Conservation (phyloP, 805 yeast species). For the Cyberlindnera mrakii region DNA sequence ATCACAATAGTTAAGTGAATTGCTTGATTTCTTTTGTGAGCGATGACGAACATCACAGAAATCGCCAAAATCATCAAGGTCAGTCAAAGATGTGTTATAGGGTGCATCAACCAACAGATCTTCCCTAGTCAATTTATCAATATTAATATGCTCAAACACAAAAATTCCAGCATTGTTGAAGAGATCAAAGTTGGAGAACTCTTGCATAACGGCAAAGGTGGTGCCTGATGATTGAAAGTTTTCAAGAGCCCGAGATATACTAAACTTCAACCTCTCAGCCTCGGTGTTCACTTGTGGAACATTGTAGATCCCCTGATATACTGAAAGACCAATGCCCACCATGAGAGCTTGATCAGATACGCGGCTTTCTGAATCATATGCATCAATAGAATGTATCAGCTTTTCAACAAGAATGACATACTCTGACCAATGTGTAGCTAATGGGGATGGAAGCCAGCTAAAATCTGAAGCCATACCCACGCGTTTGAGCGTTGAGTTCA, state of each 20-base stretch:
- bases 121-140: not conserved
- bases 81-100: not conserved
- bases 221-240: slow-evolving; percentile 2
- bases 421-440: not conserved
- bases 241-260: slow-evolving; percentile 10
- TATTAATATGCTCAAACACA: slow-evolving; percentile 10
- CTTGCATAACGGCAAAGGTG: slow-evolving; percentile 1
- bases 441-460: not conserved
- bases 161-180: slow-evolving; percentile 15
- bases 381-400: not conserved
- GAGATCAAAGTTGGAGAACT: slow-evolving; percentile 2
- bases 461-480: not conserved
- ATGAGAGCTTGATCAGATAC: slow-evolving; percentile 1
- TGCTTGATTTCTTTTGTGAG: not conserved
- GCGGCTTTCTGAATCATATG: not conserved
- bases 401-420: not conserved
- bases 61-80: slow-evolving; percentile 15
- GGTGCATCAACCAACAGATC: not conserved
- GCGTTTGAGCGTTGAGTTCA: slow-evolving; percentile 2
- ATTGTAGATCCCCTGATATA: slow-evolving; percentile 11
- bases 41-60: slow-evolving; percentile 14
- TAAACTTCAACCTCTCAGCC: slow-evolving; percentile 16
- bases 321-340: slow-evolving; percentile 7
- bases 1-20: not conserved
- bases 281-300: slow-evolving; percentile 8